Base-by-base conservation (phyloP, 208 protist genomes). In the Acanthamoeba healyi region DNA sequence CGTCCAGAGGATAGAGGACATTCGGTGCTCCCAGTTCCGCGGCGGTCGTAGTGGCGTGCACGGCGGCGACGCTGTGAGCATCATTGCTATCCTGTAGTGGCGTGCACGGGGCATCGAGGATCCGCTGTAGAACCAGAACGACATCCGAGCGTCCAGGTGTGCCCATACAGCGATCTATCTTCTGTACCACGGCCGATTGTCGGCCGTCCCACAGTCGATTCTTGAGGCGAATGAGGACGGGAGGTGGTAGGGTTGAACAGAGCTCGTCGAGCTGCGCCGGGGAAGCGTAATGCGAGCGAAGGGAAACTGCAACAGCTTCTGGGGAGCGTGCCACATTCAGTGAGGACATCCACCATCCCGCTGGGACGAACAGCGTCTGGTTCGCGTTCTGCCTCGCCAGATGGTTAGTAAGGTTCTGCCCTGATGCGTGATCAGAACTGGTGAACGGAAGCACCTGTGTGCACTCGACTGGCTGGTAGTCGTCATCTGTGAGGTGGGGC, bases 391-490 rank as follows among this genome's bases (percentile, higher is more conserved):
- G 65, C 2, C 19, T 49, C 7, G 44, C 44, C 7, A 49, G 24
- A 2, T 61, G 10, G 36, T 74, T 40, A 2, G 36, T 34, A 29
- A 29, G 65, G 3, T n/a, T n/a, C n/a, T n/a, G n/a, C n/a, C n/a
- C n/a, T n/a, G n/a, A n/a, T n/a, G n/a, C n/a, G n/a, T n/a, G n/a
- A n/a, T n/a, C n/a, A n/a, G n/a, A n/a, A n/a, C n/a, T n/a, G n/a
- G n/a, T n/a, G n/a, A n/a, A n/a, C n/a, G n/a, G n/a, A n/a, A 29
- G 29, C 3, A 74, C 65, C 65, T 74, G 65, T 2, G 38, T 29
- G 65, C 65, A 74, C 36, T 74, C 65, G 12, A 74, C 38, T 15
- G 65, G 65, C 36, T 74, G 65, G 65, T 38, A 74, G 9, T 74
- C 65, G 26, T 74, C n/a, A 2, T 74, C 65, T 9, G 7, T 38